These are phyloP conservation scores for Clausena lansium DNA, from an alignment of 345 rosid genomes.

Conservation along the genomic window DNA sequence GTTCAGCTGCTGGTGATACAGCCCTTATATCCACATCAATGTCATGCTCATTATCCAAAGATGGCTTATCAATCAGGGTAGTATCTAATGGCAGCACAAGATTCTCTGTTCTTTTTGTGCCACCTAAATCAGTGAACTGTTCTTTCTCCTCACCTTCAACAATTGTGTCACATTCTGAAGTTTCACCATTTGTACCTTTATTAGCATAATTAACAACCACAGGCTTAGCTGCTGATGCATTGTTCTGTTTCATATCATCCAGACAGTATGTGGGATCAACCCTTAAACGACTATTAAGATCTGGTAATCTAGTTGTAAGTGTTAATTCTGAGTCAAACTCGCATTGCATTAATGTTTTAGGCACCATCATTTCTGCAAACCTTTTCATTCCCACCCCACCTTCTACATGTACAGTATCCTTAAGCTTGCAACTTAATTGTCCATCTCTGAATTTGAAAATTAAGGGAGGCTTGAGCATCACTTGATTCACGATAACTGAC, in stretches of 20 bases:
- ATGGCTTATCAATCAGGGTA: constrained; percentile 9
- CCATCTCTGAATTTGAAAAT: constrained; percentile 30
- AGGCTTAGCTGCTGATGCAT: constrained; percentile 4
- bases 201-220: constrained; percentile 13
- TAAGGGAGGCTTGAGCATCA: constrained; percentile 20
- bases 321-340: constrained; percentile 24
- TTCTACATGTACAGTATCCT: constrained; percentile 13
- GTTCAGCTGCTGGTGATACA: constrained; percentile 8
- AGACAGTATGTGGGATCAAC: constrained; percentile 1
- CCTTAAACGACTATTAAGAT: constrained; percentile 13
- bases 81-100: constrained; percentile 14
- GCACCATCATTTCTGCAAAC: constrained; percentile 1
- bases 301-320: constrained; percentile 17
- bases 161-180: constrained; percentile 18
- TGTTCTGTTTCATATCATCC: constrained; percentile 27
- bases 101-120: constrained; percentile 17
- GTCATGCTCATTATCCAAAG: constrained; percentile 21
- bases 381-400: constrained; percentile 9
- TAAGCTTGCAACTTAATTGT: constrained; percentile 15
- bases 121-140: constrained; percentile 20
- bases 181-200: constrained; percentile 1
- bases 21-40: constrained; percentile 19
- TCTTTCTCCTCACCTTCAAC: constrained; percentile 21
- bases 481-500: constrained; percentile 16
- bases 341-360: constrained; percentile 18